Base-by-base conservation (phyloP, 2,329 filamentous ascomycete species). In the Verticillium isaacii region DNA sequence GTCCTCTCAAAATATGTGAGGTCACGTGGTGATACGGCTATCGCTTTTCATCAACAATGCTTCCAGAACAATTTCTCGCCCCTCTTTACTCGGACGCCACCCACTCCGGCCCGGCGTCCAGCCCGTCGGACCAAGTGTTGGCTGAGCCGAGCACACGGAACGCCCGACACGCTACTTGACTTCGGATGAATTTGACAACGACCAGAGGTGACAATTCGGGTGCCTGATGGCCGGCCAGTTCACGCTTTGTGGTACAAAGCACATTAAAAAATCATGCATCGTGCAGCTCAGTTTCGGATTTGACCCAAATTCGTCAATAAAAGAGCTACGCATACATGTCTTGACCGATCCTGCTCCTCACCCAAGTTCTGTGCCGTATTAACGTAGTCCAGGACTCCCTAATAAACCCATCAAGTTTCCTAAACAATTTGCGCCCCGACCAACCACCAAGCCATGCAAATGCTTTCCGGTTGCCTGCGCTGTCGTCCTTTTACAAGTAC, bases 361-460 rank as follows among this genome's bases (percentile, higher is more conserved):
- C 37, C 15, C 14, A 41, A 41, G 17, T 41, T 14, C 34, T 36
- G 34, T 36, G 9, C 56, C 9, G 17, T 41, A 15, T 17, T n/a
- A 41, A 41, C 14, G 37, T 15, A n/a, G 12, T 41, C 37, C 37
- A 17, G 14, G 15, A 41, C 37, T 41, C 37, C 37, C 19, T 0
- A 1, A 5, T 2, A 52, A 36, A 36, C n/a, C 45, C n/a, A 52
- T 19, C 12, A 59, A 15, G 17, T 37, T 29, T 59, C 34, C 61
- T 37, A 52, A 58, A 52, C 52, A 36, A 54, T 36, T 15, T 59
- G 39, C 19, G 61, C 61, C 19, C 57, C 52, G 39, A 57, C 29
- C 59, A 50, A 23, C 60, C 14, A 17, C 60, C 17, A 56, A 56
- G 32, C 60, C 60, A 32, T 50, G 12, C 61, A 62, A 57, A 29